Percentiles rank a stretch among this genome's conserved stretches.
phyloP scores from a whole-genome alignment of 306 rosid species.

The Vigna reflexopilosa region DNA sequence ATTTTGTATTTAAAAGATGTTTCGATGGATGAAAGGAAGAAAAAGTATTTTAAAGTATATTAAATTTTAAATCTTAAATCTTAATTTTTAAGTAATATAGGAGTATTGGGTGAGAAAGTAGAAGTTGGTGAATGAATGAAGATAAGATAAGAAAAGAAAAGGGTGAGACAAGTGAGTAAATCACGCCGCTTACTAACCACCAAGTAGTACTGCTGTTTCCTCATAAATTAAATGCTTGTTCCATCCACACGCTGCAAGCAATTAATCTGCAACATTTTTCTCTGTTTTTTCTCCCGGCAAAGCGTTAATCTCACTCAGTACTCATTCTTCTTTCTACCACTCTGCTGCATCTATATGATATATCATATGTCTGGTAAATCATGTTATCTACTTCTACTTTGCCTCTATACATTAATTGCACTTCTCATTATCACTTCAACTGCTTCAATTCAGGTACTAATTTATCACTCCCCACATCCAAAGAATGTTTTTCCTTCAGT shows the following conservation, averaged over 20 bases:
- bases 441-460: background rate
- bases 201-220: background rate
- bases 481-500: background rate
- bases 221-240: slow-evolving; percentile 26
- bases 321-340: background rate
- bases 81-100: too few relatives aligned
- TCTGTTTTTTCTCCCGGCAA: background rate
- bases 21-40: too few relatives aligned
- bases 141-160: background rate
- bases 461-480: background rate
- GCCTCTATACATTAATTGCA: background rate
- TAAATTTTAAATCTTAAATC: too few relatives aligned
- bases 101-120: too few relatives aligned
- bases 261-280: slow-evolving; percentile 9
- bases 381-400: slow-evolving; percentile 8
- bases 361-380: background rate
- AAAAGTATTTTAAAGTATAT: too few relatives aligned
- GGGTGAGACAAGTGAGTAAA: slow-evolving; percentile 29
- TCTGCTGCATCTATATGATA: background rate
- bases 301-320: background rate
- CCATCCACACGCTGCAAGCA: slow-evolving; percentile 32
- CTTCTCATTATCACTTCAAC: background rate
- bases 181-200: slow-evolving; percentile 20
- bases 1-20: too few relatives aligned
- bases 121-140: background rate